phyloP scores from a whole-genome alignment of 805 yeast species.

The Kluyveromyces lactis region DNA sequence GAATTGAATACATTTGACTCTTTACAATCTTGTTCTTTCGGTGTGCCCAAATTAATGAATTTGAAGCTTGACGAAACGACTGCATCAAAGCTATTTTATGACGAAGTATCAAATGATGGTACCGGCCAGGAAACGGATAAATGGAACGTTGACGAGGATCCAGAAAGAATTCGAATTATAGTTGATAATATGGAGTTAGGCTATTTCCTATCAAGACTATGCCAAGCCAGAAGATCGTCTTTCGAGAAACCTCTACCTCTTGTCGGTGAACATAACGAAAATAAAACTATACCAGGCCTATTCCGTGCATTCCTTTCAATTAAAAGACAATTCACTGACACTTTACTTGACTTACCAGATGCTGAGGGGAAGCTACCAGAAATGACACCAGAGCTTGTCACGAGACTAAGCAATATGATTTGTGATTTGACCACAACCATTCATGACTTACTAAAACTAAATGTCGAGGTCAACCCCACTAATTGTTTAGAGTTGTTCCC shows the following conservation, averaged over 20 bases:
- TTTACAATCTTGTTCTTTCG: conserved; percentile 45
- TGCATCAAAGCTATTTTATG: conserved; percentile 10
- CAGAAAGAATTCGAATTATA: conserved; percentile 15
- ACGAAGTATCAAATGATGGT: background rate
- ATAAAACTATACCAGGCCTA: conserved; percentile 1
- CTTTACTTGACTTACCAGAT: conserved; percentile 13
- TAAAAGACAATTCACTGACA: conserved; percentile 4
- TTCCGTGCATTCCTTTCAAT: background rate
- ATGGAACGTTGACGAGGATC: conserved; percentile 25
- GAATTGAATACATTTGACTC: conserved; percentile 42
- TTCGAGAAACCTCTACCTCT: background rate
- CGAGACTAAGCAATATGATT: conserved; percentile 13
- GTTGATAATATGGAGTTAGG: conserved; percentile 21
- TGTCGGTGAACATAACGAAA: background rate
- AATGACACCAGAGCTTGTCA: conserved; percentile 7
- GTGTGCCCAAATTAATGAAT: conserved; percentile 32
- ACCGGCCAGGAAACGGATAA: conserved; percentile 7
- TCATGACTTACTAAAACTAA: conserved; percentile 17
- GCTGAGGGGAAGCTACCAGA: conserved; percentile 4
- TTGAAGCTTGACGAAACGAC: conserved; percentile 18
- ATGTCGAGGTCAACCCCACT: conserved; percentile 23
- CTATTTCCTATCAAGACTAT: conserved; percentile 17
- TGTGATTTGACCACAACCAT: conserved; percentile 19
- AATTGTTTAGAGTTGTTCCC: conserved; percentile 22
- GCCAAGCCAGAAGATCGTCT: conserved; percentile 19